Evolutionary conservation across 1,284 basidiomycete genomes (phyloP).

Genomic region (Quambalaria eucalypti): DNA sequence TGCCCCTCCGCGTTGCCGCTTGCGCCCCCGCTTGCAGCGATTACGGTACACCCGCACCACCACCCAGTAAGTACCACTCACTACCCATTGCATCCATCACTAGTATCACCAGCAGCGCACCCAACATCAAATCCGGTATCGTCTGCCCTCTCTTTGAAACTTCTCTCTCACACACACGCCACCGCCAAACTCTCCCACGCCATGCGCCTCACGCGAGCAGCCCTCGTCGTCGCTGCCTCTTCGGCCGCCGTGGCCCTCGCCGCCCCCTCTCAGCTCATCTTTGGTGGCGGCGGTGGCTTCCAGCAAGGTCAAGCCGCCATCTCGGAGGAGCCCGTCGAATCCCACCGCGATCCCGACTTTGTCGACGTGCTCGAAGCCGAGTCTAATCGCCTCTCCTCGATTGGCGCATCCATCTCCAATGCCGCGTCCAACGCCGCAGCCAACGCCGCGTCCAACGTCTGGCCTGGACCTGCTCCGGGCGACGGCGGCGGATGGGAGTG

Average conservation of each 20-base stretch:
- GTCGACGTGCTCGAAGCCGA: background rate
- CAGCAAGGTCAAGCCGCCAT: background rate
- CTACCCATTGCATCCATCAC: too few relatives aligned
- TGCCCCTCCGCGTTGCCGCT: too few relatives aligned
- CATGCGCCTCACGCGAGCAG: background rate
- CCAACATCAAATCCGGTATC: too few relatives aligned
- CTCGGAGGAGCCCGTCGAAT: background rate
- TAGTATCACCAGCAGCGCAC: too few relatives aligned
- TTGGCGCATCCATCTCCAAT: background rate
- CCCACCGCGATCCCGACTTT: background rate
- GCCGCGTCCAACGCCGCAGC: background rate
- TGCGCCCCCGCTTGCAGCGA: too few relatives aligned
- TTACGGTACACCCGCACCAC: too few relatives aligned
- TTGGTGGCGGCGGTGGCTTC: background rate
- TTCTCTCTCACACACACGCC: background rate
- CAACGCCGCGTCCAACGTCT: background rate
- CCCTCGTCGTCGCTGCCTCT: background rate
- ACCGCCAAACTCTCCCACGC: background rate
- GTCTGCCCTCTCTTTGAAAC: background rate
- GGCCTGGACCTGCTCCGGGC: slow-evolving; percentile 1
- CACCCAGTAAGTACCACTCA: too few relatives aligned
- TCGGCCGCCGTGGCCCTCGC: background rate
- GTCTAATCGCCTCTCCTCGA: background rate
- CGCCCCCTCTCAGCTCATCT: background rate
- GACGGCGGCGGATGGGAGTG: slow-evolving; percentile 32